Evolutionary conservation across 305 asterid genomes (phyloP), one percentile per base, ranked within the genome.

Genomic region (Fraxinus baroniana): DNA sequence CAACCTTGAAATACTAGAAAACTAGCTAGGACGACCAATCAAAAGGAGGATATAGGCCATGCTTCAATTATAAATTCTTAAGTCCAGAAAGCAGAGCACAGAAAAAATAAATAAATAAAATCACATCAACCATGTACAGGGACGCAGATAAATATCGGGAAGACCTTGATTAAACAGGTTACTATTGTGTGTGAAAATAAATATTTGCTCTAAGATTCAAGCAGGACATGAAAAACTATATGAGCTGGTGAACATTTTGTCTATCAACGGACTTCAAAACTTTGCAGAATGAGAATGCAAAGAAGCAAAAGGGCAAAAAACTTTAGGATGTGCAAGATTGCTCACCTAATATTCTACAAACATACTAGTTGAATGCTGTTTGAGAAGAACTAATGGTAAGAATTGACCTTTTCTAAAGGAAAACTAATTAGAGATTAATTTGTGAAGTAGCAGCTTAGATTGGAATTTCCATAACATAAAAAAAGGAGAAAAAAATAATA

Each of bases 131-230:
- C 74, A 26, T 68, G 74, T 68, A 15, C 35, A 28, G 33, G 71
- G 15, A 66, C 32, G 0, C 70, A 18, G n/a, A 74, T 76, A 17
- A 70, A 37, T 76, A 75, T 41, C 70, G 81, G 37, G 26, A 68
- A 81, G 28, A 77, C 36, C 80, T 24, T 35, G 22, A 73, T 60
- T 35, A 78, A 49, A 74, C 55, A 57, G 64, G 37, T 8, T 79
- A 79, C 10, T 30, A 30, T 49, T 37, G 80, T 79, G 12, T 41
- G 1, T 18, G 20, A 74, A 78, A 70, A 28, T 28, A 3, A 62
- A 10, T 26, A 28, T n/a, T 30, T 44, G 37, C 57, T 70, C 44
- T 26, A 70, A 35, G 39, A 66, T 44, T 12, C 57, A 20, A 70
- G 35, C 24, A 49, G 60, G 30, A 35, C 37, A 52, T 17, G 73